Evolutionary conservation across 108 stramenopile species (phyloP), one percentile per base, ranked within the genome.

Genomic region (Nitzschia sp.): DNA sequence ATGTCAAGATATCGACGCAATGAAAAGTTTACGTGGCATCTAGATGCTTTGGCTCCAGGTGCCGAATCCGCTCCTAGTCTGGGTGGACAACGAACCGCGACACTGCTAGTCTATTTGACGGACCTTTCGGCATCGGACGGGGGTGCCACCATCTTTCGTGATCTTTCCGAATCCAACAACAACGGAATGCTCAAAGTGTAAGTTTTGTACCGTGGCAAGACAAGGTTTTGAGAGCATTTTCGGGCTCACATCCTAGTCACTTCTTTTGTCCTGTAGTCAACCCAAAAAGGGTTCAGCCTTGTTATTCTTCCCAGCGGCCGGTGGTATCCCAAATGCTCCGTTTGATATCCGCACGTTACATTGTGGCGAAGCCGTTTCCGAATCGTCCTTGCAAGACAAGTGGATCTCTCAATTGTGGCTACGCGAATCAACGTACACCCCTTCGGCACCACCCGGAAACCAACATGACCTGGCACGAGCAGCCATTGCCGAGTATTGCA

Each of bases 1-100:
- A 6, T 42, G 9, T 13, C 5, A 11, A 76, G 82, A 34, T 91
- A 91, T 57, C 78, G 84, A 34, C 66, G 79, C 18, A 79, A 62
- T n/a, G 89, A 94, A 64, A 85, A 86, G 57, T 94, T 91, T 59
- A 91, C 88, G 2, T 94, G 92, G 92, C 92, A 94, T 70, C 62
- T 91, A 21, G 92, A 94, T 70, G 92, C 89, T 1, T 63, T 94
- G 19, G 77, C 85, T 15, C 85, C 89, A 9, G 49, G 49, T 21
- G 55, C 70, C 0, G 85, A 82, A 51, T 68, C 66, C 6, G 31
- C 63, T 11, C 45, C 70, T 27, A 46, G 54, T 0, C 57, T 48
- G 9, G 87, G 81, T 26, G 89, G 92, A 33, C 92, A 93, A 63
- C 82, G 92, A 54, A 71, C 80, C 19, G 92, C 92, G 0, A 94